phyloP scores from a whole-genome alignment of 192 early-diverging fungal species.

The Cladochytrium replicatum region DNA sequence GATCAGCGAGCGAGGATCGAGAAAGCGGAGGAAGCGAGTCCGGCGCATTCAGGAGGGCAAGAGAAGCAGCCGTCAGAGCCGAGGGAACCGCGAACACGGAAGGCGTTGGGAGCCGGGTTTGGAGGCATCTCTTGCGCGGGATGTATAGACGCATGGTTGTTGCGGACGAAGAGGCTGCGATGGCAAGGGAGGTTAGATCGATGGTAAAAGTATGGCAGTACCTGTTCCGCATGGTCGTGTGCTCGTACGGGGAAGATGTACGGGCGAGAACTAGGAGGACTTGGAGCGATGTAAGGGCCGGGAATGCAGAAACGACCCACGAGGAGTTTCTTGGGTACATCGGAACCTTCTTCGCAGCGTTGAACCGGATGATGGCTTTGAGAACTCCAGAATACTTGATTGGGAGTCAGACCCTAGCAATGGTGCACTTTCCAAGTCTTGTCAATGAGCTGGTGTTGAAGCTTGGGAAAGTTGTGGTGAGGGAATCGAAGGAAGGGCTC shows the following conservation, averaged over 20 bases:
- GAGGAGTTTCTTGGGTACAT: slow-evolving; percentile 40
- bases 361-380: slow-evolving; percentile 41
- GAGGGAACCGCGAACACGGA: too few species aligned
- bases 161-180: slow-evolving; percentile 19
- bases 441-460: slow-evolving; percentile 26
- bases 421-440: slow-evolving; percentile 29
- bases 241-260: slow-evolving; percentile 26
- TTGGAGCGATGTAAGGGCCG: too few species aligned
- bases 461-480: slow-evolving; percentile 7
- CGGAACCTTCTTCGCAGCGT: slow-evolving; percentile 22
- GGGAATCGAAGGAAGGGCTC: too few species aligned
- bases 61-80: too few species aligned
- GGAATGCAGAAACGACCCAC: too few species aligned
- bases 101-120: slow-evolving; percentile 26
- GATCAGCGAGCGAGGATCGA: too few species aligned
- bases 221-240: slow-evolving; percentile 44
- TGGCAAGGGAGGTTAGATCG: slow-evolving; percentile 35
- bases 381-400: slow-evolving; percentile 43
- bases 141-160: slow-evolving; percentile 33
- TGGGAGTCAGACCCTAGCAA: slow-evolving; percentile 47
- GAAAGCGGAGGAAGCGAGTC: too few species aligned
- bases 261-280: too few species aligned
- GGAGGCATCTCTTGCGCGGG: slow-evolving; percentile 16
- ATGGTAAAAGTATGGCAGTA: slow-evolving; percentile 56
- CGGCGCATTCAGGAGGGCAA: too few species aligned